phyloP scores from a whole-genome alignment of 441 rosid genomes.

The Eutrema salsugineum region DNA sequence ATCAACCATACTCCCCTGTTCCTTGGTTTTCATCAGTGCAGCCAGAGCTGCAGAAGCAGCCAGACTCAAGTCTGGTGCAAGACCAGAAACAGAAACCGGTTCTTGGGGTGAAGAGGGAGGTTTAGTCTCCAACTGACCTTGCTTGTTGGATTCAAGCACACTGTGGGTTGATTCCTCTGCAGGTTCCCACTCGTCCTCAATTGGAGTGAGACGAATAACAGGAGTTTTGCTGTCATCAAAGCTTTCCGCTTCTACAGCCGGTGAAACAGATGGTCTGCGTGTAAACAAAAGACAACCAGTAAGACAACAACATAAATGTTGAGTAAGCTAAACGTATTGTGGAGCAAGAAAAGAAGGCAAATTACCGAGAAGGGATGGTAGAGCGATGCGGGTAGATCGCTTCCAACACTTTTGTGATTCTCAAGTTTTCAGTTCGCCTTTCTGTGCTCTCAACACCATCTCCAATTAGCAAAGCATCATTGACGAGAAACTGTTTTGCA shows the following conservation, averaged over 20 bases:
- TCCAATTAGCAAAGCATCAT: constrained; percentile 42
- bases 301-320: neutral
- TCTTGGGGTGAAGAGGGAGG: constrained; percentile 19
- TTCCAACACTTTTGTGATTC: constrained; percentile 57
- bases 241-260: constrained; percentile 31
- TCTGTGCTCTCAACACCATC: constrained; percentile 66
- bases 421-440: constrained; percentile 38
- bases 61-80: constrained; percentile 28
- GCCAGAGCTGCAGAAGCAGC: constrained; percentile 45
- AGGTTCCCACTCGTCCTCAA: constrained; percentile 44
- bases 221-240: constrained; percentile 55
- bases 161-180: constrained; percentile 16
- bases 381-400: constrained; percentile 61
- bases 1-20: constrained; percentile 46
- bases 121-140: constrained; percentile 10
- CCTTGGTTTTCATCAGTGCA: constrained; percentile 37
- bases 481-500: constrained; percentile 40
- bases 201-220: constrained; percentile 48
- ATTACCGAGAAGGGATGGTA: constrained; percentile 52
- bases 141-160: constrained; percentile 6
- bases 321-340: neutral
- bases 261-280: constrained; percentile 50
- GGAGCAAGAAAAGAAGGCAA: neutral
- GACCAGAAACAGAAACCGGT: constrained; percentile 23
- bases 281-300: constrained; percentile 12